A percentile compares a stretch with the other conserved stretches of the same genome.
Conservation (phyloP, 352 stramenopile species). For the Phytopythium mirpurense region DNA sequence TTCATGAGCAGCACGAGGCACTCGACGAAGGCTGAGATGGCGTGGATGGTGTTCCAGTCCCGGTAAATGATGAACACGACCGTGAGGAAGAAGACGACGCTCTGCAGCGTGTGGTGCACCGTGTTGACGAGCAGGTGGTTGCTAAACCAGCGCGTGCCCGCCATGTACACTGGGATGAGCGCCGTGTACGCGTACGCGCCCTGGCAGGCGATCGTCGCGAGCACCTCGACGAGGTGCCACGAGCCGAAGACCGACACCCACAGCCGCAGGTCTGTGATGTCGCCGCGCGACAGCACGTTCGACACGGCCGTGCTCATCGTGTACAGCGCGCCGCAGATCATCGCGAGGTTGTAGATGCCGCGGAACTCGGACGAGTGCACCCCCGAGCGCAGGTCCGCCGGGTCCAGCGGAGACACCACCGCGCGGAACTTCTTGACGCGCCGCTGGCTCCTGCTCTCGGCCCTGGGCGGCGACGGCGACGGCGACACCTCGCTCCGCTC, state of each 20-base stretch:
- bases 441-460: conserved; percentile 7
- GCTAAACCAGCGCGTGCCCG: conserved; percentile 26
- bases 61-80: conserved; percentile 58
- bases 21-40: conserved; percentile 71
- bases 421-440: conserved; percentile 56
- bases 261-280: conserved; percentile 45
- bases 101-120: conserved; percentile 66
- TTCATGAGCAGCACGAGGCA: conserved; percentile 76
- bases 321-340: conserved; percentile 60
- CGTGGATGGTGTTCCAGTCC: conserved; percentile 73
- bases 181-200: conserved; percentile 68
- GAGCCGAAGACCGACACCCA: conserved; percentile 70
- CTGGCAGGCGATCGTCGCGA: conserved; percentile 61
- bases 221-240: conserved; percentile 61
- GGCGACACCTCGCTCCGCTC: not conserved
- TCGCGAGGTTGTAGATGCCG: conserved; percentile 71
- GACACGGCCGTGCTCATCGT: conserved; percentile 49
- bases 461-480: not conserved
- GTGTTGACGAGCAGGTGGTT: conserved; percentile 54
- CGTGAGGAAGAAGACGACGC: conserved; percentile 68
- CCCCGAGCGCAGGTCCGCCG: conserved; percentile 53
- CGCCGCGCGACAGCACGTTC: conserved; percentile 44
- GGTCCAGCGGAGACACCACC: conserved; percentile 62
- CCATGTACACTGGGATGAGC: conserved; percentile 69
- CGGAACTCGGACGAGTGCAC: conserved; percentile 76